A percentile compares a stretch with the other conserved stretches of the same genome.
phyloP scores from a whole-genome alignment of 306 rosid species.

The Hippophae rhamnoides region DNA sequence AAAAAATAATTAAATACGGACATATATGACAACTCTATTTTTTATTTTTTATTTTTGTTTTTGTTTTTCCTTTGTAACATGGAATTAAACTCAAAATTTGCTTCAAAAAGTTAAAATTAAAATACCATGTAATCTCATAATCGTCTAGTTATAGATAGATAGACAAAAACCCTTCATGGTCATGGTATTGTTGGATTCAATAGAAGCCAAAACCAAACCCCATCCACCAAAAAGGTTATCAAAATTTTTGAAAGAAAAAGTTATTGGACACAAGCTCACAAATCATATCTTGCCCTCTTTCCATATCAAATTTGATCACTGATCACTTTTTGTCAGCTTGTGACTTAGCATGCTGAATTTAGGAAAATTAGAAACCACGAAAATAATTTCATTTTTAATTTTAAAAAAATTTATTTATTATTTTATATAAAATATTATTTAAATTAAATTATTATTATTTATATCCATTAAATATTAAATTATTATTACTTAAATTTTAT shows the following conservation, averaged over 20 bases:
- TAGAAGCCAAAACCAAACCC: constrained; percentile 16
- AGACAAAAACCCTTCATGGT: neutral
- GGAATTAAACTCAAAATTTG: constrained; percentile 23
- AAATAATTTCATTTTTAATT: too few relatives aligned
- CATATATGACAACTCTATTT: too few relatives aligned
- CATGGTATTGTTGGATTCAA: constrained; percentile 9
- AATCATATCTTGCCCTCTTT: constrained; percentile 44
- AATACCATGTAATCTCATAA: neutral
- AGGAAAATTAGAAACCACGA: too few relatives aligned
- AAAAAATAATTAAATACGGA: too few relatives aligned
- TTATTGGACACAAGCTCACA: constrained; percentile 51
- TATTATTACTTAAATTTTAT: too few relatives aligned
- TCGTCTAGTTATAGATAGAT: neutral
- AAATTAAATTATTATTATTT: too few relatives aligned
- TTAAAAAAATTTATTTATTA: too few relatives aligned
- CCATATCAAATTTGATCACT: constrained; percentile 49
- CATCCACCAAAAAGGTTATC: constrained; percentile 33
- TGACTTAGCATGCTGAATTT: constrained; percentile 7
- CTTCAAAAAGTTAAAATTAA: constrained; percentile 22
- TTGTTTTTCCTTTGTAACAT: neutral
- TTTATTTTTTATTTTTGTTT: too few relatives aligned
- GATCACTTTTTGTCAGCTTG: constrained; percentile 51
- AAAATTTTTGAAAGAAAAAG: constrained; percentile 22
- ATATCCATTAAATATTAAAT: too few relatives aligned
- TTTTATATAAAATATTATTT: too few relatives aligned